Base-by-base conservation (phyloP, 768 basidiomycete species). In the Tulasnella sp. region DNA sequence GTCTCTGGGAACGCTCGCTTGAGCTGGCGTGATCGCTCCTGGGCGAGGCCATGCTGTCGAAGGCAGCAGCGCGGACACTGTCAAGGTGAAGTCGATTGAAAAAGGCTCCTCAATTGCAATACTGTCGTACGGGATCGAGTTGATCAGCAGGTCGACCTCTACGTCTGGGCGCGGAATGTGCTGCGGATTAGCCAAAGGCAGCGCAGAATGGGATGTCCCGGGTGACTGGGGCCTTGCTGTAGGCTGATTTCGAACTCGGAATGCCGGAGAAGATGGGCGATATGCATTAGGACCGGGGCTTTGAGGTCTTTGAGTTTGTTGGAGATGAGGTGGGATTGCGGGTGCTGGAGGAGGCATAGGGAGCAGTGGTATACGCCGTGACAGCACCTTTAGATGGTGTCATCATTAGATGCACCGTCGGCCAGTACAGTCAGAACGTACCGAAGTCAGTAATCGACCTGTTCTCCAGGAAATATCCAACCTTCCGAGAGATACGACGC, bases 381-480 rank as follows among this genome's bases (percentile, higher is more conserved):
- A 93, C 1, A 98, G 85, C 86, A 92, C 92, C 83, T 88, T 25
- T 25, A 68, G 11, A 3, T 40, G 52, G 38, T 11, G 9, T 14
- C 19, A 37, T n/a, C 29, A 42, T 37, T 31, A 22, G 69, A 34
- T 40, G 34, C 36, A 49, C 3, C 38, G 15, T 71, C 9, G 15
- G 42, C 38, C 12, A 11, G 45, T 19, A 12, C 19, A n/a, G 49
- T 36, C 22, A 70, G 25, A 7, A 80, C 87, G 78, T 80, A 88
- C 88, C 11, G 95, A 96, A 1, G 96, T 97, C 38, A 96, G 84
- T 1, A 98, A 85, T 37, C 94, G 87, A 0, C 96, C 96, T 36
- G 94, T 94, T 67, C 90, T 85, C 96, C 96, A 98, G 15, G 89
- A 88, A 67, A 98, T 91, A 81, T 97, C 94, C 31, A 97, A 85